Conservation (phyloP, 2,329 filamentous ascomycete genomes). For the Podosphaera aphanis region DNA sequence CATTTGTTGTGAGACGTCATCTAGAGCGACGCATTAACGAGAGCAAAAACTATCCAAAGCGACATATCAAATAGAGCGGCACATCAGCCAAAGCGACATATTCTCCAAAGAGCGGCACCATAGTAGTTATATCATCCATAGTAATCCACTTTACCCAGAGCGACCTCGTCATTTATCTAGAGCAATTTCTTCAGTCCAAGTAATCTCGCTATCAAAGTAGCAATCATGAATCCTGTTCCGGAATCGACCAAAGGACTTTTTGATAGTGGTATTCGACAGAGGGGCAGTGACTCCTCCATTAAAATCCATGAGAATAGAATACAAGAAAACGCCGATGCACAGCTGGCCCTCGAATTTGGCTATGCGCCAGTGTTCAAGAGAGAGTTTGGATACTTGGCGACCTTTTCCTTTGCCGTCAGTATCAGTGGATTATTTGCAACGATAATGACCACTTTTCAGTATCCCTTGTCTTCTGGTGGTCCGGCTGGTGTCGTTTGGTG, state of each 20-base stretch:
- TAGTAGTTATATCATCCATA: too few species aligned
- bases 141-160: not conserved
- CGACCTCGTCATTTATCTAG: not conserved
- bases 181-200: not conserved
- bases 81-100: too few species aligned
- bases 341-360: constrained; percentile 14
- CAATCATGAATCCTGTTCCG: not conserved
- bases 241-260: not conserved
- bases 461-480: constrained; percentile 28
- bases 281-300: not conserved
- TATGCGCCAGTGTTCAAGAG: constrained; percentile 29
- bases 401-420: constrained; percentile 35
- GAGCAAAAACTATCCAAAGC: not conserved
- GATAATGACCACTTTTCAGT: constrained; percentile 30
- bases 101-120: too few species aligned
- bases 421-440: constrained; percentile 32
- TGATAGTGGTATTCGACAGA: not conserved
- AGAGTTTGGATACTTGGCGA: constrained; percentile 32
- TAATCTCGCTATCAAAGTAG: not conserved
- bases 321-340: constrained; percentile 12
- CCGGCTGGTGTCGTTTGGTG: constrained; percentile 31
- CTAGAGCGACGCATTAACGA: too few species aligned
- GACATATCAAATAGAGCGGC: not conserved
- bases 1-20: too few species aligned
- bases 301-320: not conserved